phyloP scores from a whole-genome alignment of 306 rosid genomes.

The Vicia sativa region DNA sequence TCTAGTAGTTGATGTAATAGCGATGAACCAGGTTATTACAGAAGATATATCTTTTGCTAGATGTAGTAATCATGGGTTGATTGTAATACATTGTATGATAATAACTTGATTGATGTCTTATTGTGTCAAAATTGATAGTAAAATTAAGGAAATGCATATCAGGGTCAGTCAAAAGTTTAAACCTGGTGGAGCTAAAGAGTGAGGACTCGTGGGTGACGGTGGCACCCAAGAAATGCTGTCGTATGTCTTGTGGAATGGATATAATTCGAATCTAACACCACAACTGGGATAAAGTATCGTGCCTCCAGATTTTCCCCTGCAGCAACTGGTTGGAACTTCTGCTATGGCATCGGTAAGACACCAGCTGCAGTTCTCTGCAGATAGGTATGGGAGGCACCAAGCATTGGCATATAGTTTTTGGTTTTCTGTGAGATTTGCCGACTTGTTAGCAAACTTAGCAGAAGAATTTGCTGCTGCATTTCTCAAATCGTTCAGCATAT shows the following conservation, averaged over 20 bases:
- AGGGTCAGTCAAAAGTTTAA: slow-evolving; percentile 4
- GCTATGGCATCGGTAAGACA: slow-evolving; percentile 19
- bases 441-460: not conserved
- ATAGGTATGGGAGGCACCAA: slow-evolving; percentile 19
- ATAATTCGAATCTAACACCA: slow-evolving; percentile 9
- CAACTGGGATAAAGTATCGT: slow-evolving; percentile 10
- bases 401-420: not conserved
- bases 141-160: not conserved
- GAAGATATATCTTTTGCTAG: not conserved
- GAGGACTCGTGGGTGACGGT: slow-evolving; percentile 7
- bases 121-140: not conserved
- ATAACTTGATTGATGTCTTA: not conserved
- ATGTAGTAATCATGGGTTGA: not conserved
- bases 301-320: slow-evolving; percentile 21
- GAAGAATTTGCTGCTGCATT: not conserved
- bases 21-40: not conserved
- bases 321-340: slow-evolving; percentile 15
- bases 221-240: not conserved
- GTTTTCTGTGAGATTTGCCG: not conserved
- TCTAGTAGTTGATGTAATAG: not conserved
- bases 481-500: slow-evolving; percentile 17
- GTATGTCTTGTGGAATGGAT: slow-evolving; percentile 1
- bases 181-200: slow-evolving; percentile 35
- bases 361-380: slow-evolving; percentile 8
- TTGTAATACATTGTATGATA: not conserved